A percentile compares a stretch with the other conserved stretches of the same genome.
These are phyloP conservation scores for Hypomyces perniciosus DNA, from an alignment of 2,329 filamentous ascomycete species.

Conservation along the genomic window DNA sequence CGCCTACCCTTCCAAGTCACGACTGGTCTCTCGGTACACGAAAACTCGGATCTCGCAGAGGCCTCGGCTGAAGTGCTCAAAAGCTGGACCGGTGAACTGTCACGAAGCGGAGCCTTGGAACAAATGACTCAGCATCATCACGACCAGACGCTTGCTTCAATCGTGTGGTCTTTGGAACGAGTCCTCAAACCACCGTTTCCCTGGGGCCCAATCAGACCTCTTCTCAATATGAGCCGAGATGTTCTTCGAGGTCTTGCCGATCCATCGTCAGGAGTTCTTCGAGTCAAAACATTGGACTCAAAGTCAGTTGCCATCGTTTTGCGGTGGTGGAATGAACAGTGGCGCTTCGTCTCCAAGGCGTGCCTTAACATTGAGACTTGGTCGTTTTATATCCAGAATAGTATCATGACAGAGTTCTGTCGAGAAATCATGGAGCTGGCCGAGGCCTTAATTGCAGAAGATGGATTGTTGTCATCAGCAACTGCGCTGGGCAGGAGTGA, in stretches of 20 bases:
- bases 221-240: constrained; percentile 52
- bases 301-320: constrained; percentile 62
- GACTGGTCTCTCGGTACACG: constrained; percentile 74
- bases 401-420: constrained; percentile 84
- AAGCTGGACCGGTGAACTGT: constrained; percentile 63
- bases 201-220: constrained; percentile 53
- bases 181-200: constrained; percentile 33
- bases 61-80: constrained; percentile 79
- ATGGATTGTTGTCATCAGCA: constrained; percentile 73
- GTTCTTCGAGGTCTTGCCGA: constrained; percentile 53
- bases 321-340: constrained; percentile 78
- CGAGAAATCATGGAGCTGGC: constrained; percentile 93
- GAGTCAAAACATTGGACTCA: constrained; percentile 48
- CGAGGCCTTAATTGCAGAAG: constrained; percentile 76
- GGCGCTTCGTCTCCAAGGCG: constrained; percentile 73
- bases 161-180: constrained; percentile 38
- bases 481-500: constrained; percentile 30
- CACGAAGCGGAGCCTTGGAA: constrained; percentile 35
- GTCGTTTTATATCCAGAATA: constrained; percentile 70
- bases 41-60: constrained; percentile 71
- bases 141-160: constrained; percentile 35
- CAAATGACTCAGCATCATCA: constrained; percentile 35
- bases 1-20: constrained; percentile 65
- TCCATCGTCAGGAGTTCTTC: constrained; percentile 48
- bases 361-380: constrained; percentile 80